Conservation (phyloP, 2,329 filamentous ascomycete species). For the Diplocarpon rosae region DNA sequence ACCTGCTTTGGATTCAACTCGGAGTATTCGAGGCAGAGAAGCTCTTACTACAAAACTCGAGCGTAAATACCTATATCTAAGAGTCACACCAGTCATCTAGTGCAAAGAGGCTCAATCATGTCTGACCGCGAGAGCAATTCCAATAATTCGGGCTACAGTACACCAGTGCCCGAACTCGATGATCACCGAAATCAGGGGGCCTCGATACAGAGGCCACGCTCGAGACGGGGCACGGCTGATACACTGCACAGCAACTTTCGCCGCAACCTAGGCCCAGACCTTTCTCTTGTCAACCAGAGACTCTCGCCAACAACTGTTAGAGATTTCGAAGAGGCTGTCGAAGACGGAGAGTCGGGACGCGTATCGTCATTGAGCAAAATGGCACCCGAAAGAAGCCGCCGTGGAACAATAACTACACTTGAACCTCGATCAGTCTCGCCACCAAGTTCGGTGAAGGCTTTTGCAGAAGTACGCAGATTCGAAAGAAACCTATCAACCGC, state of each 20-base stretch:
- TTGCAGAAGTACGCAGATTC: constrained; percentile 79
- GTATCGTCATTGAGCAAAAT: constrained; percentile 27
- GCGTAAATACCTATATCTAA: not conserved
- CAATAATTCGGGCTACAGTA: constrained; percentile 55
- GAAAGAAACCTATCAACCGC: constrained; percentile 56
- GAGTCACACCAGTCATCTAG: not conserved
- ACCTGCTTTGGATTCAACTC: constrained; percentile 31
- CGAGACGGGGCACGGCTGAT: constrained; percentile 63
- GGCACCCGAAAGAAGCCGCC: constrained; percentile 33
- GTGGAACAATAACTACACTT: constrained; percentile 42
- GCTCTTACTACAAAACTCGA: not conserved
- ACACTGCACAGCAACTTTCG: constrained; percentile 46
- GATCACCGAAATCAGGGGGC: constrained; percentile 67
- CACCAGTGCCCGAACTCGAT: constrained; percentile 71
- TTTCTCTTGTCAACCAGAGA: constrained; percentile 31
- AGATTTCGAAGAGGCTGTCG: constrained; percentile 79
- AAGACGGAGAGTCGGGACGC: constrained; percentile 58
- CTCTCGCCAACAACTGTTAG: constrained; percentile 43
- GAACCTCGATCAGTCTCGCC: constrained; percentile 67
- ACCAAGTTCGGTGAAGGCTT: constrained; percentile 95
- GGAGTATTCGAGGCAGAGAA: not conserved
- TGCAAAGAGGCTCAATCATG: constrained; percentile 36
- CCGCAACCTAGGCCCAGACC: constrained; percentile 25
- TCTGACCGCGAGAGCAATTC: constrained; percentile 50
- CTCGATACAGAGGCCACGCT: constrained; percentile 46